Evolutionary conservation across 2,329 filamentous ascomycete genomes (phyloP), one percentile per base, ranked within the genome.

Genomic region (Lachnellula suecica): DNA sequence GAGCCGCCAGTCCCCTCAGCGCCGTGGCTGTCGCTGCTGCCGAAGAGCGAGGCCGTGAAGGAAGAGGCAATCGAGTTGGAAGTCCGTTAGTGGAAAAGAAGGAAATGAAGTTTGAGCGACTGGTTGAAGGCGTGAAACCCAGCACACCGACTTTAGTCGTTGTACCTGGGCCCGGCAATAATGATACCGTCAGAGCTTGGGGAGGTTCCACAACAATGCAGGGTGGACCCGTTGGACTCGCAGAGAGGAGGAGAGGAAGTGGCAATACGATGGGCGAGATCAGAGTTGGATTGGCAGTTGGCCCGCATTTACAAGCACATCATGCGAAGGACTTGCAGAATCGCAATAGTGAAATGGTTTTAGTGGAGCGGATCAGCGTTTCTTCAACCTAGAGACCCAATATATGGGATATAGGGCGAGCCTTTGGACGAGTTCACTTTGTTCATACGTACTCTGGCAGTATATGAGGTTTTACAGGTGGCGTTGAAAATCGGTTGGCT

Each of bases 261-360:
- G 44, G 29, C n/a, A 43, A 9, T 13, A 31, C 24, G 11, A 51
- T 56, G 31, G 57, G 59, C n/a, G 59, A 59, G 29, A 58, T 61
- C 35, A 49, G 48, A n/a, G 57, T 59, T 22, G 55, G 57, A 4
- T 34, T 69, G 10, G 59, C 69, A 27, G 59, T 67, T 20, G 11
- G 29, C 35, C n/a, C 23, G 22, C 10, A 48, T 24, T 20, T 25
- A n/a, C 15, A 47, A 23, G 9, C 25, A 35, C 22, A 35, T 22
- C 10, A 41, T 68, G n/a, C n/a, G n/a, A 66, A 66, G 2, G 72
- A 70, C 50, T 17, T 57, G 17, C 51, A 57, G 19, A 66, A 77
- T 56, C 72, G 78, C 53, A 77, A 76, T 67, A 83, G 81, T 62
- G 78, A 81, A 66, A 72, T 73, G 52, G 74, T 79, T 29, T 67